Evolutionary conservation across 371 early-diverging fungal genomes (phyloP).

Genomic region (Mucor irregularis): DNA sequence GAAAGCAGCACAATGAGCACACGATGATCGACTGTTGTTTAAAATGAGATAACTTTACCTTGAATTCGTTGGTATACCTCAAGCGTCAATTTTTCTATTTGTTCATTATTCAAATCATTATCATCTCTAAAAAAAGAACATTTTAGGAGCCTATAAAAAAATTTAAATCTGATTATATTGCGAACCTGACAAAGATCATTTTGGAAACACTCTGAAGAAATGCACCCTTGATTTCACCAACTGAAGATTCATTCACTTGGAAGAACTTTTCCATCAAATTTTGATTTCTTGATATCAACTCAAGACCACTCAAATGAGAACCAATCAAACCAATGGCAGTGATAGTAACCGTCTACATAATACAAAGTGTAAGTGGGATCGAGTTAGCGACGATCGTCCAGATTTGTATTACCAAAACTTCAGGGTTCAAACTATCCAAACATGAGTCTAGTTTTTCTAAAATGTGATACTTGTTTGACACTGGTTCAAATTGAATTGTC

Average conservation of each 20-base stretch:
- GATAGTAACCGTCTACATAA: slow-evolving; percentile 33
- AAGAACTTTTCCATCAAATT: slow-evolving; percentile 21
- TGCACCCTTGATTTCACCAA: slow-evolving; percentile 37
- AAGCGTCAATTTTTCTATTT: slow-evolving; percentile 31
- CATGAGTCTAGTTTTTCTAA: slow-evolving; percentile 25
- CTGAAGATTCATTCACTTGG: slow-evolving; percentile 20
- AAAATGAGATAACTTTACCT: slow-evolving; percentile 14
- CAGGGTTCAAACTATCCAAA: slow-evolving; percentile 30
- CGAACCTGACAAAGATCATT: slow-evolving; percentile 44
- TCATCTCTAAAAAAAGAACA: slow-evolving; percentile 8
- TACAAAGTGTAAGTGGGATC: not conserved
- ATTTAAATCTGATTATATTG: slow-evolving; percentile 2
- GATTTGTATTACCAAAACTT: slow-evolving; percentile 48
- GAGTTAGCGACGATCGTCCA: too few relatives aligned
- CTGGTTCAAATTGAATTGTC: slow-evolving; percentile 27
- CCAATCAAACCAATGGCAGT: slow-evolving; percentile 45
- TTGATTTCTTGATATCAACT: slow-evolving; percentile 10
- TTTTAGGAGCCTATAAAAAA: not conserved
- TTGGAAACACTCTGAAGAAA: slow-evolving; percentile 45
- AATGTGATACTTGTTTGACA: slow-evolving; percentile 30
- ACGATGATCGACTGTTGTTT: not conserved
- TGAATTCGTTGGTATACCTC: slow-evolving; percentile 24
- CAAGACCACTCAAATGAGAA: slow-evolving; percentile 30
- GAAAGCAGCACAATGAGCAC: not conserved
- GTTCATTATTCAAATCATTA: slow-evolving; percentile 17